These are phyloP conservation scores for Sporothrix curviconia DNA, from an alignment of 2,329 filamentous ascomycete species.

Conservation along the genomic window DNA sequence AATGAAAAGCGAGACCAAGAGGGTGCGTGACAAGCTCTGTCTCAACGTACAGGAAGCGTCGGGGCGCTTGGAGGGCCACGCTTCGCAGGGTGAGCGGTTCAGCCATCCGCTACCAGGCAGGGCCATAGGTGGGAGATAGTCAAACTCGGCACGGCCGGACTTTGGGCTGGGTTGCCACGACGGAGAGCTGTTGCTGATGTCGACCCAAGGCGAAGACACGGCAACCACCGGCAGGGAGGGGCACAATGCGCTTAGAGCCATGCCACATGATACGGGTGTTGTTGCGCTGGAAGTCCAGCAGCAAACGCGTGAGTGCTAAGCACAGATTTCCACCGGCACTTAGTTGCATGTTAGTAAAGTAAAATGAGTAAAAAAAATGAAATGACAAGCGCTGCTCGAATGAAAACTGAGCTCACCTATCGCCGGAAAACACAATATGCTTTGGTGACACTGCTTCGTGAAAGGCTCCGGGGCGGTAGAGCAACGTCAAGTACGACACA, in stretches of 20 bases:
- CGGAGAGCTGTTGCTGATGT: conserved; percentile 58
- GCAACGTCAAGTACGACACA: conserved; percentile 62
- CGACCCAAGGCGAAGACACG: conserved; percentile 62
- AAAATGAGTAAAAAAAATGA: background rate
- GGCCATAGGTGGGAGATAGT: conserved; percentile 52
- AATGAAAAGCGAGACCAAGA: conserved; percentile 57
- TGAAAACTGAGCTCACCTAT: conserved; percentile 47
- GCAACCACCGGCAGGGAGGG: conserved; percentile 61
- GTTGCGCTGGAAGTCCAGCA: conserved; percentile 55
- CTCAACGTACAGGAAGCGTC: conserved; percentile 47
- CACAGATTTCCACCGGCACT: conserved; percentile 68
- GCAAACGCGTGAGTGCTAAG: conserved; percentile 59
- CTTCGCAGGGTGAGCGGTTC: conserved; percentile 38
- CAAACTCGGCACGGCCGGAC: conserved; percentile 38
- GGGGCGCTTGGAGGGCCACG: conserved; percentile 54
- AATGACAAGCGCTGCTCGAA: background rate
- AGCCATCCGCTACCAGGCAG: conserved; percentile 25
- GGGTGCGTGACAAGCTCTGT: conserved; percentile 57
- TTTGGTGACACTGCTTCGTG: conserved; percentile 59
- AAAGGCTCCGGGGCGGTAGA: conserved; percentile 62
- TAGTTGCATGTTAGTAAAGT: background rate
- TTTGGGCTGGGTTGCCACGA: conserved; percentile 41
- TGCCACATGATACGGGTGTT: conserved; percentile 51
- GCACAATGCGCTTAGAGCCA: conserved; percentile 50
- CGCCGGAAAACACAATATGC: conserved; percentile 66